These are phyloP conservation scores for Fusarium aywerte DNA, from an alignment of 2,329 filamentous ascomycete genomes.

Conservation along the genomic window DNA sequence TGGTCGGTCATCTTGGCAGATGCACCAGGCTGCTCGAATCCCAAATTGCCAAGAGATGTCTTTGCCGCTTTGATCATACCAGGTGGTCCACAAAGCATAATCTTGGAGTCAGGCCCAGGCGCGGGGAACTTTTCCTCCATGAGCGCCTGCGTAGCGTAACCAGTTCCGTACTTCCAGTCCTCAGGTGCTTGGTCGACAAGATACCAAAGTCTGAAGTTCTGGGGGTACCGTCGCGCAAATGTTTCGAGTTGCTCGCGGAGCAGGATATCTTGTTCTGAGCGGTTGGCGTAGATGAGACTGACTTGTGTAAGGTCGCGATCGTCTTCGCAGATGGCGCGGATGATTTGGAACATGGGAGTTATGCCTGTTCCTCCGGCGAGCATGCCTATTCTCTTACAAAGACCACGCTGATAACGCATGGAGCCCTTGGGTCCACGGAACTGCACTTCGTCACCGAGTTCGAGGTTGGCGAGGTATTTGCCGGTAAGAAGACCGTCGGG, in stretches of 20 bases:
- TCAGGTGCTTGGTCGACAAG: slow-evolving; percentile 61
- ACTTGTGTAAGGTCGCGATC: slow-evolving; percentile 66
- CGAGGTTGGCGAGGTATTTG: slow-evolving; percentile 59
- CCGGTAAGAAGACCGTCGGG: slow-evolving; percentile 62
- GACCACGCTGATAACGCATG: slow-evolving; percentile 61
- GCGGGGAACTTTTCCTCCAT: slow-evolving; percentile 61
- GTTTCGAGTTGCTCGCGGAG: slow-evolving; percentile 65
- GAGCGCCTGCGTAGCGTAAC: slow-evolving; percentile 63
- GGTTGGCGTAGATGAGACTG: slow-evolving; percentile 69
- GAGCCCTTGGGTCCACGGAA: slow-evolving; percentile 68
- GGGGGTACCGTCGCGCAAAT: slow-evolving; percentile 61
- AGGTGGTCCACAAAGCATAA: slow-evolving; percentile 70
- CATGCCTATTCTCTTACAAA: slow-evolving; percentile 63
- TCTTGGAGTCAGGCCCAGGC: slow-evolving; percentile 59
- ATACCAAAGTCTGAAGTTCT: slow-evolving; percentile 67
- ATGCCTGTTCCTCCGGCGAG: slow-evolving; percentile 59
- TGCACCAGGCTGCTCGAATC: slow-evolving; percentile 62
- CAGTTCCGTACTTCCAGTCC: slow-evolving; percentile 60
- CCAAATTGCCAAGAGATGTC: slow-evolving; percentile 59
- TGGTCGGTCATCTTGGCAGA: slow-evolving; percentile 65
- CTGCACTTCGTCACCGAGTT: slow-evolving; percentile 60
- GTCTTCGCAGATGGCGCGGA: slow-evolving; percentile 71
- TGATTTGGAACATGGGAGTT: slow-evolving; percentile 61
- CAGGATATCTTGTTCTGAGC: slow-evolving; percentile 68
- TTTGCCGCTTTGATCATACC: slow-evolving; percentile 69